Evolutionary conservation across 805 yeast species (phyloP).

Genomic region (Suhomyces sp.): DNA sequence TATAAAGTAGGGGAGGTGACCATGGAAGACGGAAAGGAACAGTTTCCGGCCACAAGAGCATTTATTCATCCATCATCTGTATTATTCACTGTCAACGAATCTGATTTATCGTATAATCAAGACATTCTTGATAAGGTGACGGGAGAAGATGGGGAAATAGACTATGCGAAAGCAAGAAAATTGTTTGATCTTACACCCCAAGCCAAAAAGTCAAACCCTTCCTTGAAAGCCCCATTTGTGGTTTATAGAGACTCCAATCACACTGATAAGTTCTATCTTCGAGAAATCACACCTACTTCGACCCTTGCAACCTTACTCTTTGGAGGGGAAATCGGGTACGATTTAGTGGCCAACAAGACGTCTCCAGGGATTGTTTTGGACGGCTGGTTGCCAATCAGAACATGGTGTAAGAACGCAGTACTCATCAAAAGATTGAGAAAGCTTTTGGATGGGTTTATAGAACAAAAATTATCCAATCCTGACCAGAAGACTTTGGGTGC

Average conservation of each 20-base stretch:
- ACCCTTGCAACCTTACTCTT: conserved; percentile 72
- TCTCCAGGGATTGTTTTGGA: conserved; percentile 84
- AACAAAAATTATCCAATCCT: conserved; percentile 50
- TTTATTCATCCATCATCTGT: conserved; percentile 87
- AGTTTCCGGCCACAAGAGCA: conserved; percentile 63
- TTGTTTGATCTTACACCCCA: conserved; percentile 45
- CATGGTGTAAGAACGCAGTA: conserved; percentile 95
- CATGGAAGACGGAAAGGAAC: conserved; percentile 10
- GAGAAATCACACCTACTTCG: conserved; percentile 78
- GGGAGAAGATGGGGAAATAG: conserved; percentile 43
- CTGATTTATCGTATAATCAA: conserved; percentile 13
- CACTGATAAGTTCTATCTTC: conserved; percentile 66
- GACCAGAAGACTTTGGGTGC: conserved; percentile 9
- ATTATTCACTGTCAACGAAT: conserved; percentile 50
- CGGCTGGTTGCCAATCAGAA: conserved; percentile 84
- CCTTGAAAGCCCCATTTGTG: conserved; percentile 56
- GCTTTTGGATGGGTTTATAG: conserved; percentile 67
- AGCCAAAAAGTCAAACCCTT: conserved; percentile 25
- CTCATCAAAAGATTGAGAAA: conserved; percentile 67
- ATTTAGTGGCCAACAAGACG: conserved; percentile 42
- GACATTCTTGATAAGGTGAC: conserved; percentile 16
- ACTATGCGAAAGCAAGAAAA: conserved; percentile 28
- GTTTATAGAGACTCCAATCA: conserved; percentile 59
- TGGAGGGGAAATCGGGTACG: conserved; percentile 72
- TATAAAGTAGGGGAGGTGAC: conserved; percentile 24